phyloP scores from a whole-genome alignment of 164 flowering plant species.

The Umbellularia californica region DNA sequence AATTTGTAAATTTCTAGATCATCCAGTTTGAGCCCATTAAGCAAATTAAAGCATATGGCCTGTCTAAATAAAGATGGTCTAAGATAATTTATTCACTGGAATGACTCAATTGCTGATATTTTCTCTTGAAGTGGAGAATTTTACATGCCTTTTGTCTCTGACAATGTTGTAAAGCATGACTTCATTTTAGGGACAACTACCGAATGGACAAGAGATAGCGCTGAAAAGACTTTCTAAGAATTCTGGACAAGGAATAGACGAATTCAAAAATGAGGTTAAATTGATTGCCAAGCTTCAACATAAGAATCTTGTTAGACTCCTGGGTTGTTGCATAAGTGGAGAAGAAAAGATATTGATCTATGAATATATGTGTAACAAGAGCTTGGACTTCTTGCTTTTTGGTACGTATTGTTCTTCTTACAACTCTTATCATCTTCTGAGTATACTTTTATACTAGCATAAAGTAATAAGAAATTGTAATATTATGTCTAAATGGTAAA shows the following conservation, averaged over 20 bases:
- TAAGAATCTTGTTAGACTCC: slow-evolving; percentile 11
- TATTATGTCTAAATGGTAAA: no score
- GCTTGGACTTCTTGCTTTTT: slow-evolving; percentile 1
- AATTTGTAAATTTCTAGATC: neutral
- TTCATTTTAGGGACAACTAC: slow-evolving; percentile 4
- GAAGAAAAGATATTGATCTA: slow-evolving; percentile 9
- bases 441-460: no score
- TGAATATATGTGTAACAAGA: slow-evolving; percentile 26
- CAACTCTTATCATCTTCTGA: neutral
- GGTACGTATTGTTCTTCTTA: neutral
- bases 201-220: neutral
- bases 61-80: neutral
- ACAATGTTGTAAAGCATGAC: neutral
- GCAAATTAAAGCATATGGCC: neutral
- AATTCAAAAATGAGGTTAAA: slow-evolving; percentile 34
- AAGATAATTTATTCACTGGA: neutral
- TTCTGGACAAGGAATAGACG: slow-evolving; percentile 23
- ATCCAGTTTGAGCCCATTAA: neutral
- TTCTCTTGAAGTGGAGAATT: neutral
- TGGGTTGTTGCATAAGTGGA: slow-evolving; percentile 7
- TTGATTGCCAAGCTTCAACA: slow-evolving; percentile 14
- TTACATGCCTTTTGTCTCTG: neutral
- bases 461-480: no score
- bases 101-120: neutral
- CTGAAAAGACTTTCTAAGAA: neutral